A percentile compares a stretch with the other conserved stretches of the same genome.
These are phyloP conservation scores for Ophiocordyceps camponoti-leonardi DNA, from an alignment of 2,329 filamentous ascomycete genomes.

Conservation along the genomic window DNA sequence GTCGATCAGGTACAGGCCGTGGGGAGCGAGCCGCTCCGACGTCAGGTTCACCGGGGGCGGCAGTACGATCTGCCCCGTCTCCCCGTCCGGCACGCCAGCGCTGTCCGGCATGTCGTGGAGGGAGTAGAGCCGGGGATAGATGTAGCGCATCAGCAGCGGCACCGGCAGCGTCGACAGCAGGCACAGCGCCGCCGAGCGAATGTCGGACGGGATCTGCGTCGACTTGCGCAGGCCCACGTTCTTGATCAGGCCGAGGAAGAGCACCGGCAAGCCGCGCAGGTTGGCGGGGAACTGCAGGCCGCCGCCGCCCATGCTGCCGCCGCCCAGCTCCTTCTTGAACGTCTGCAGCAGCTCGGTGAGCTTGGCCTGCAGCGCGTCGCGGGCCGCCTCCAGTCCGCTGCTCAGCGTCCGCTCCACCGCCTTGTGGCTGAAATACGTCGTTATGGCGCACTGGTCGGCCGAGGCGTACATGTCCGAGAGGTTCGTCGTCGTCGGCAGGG, in stretches of 20 bases:
- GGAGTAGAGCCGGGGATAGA: slow-evolving; percentile 72
- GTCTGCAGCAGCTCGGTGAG: slow-evolving; percentile 83
- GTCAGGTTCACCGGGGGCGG: slow-evolving; percentile 75
- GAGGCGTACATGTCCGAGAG: slow-evolving; percentile 86
- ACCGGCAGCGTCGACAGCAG: slow-evolving; percentile 86
- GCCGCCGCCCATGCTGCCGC: slow-evolving; percentile 88
- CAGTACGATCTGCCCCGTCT: slow-evolving; percentile 77
- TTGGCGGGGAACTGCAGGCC: slow-evolving; percentile 91
- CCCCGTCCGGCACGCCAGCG: slow-evolving; percentile 67
- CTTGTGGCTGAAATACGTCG: slow-evolving; percentile 93
- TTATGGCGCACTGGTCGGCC: slow-evolving; percentile 84
- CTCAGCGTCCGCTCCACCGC: slow-evolving; percentile 81
- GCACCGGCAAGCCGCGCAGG: slow-evolving; percentile 66
- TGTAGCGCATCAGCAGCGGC: slow-evolving; percentile 82
- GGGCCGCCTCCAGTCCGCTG: slow-evolving; percentile 73
- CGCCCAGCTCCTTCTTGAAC: slow-evolving; percentile 91
- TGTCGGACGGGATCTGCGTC: slow-evolving; percentile 82
- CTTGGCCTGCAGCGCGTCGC: slow-evolving; percentile 83
- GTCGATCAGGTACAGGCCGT: slow-evolving; percentile 89
- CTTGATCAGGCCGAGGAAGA: slow-evolving; percentile 92
- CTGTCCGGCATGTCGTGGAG: slow-evolving; percentile 94
- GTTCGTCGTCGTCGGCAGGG: slow-evolving; percentile 80
- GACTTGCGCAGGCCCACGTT: slow-evolving; percentile 88
- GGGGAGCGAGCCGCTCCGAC: slow-evolving; percentile 72
- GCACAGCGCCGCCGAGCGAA: slow-evolving; percentile 83